These are phyloP conservation scores for Scheffersomyces titani DNA, from an alignment of 1,139 yeast species.

Conservation along the genomic window DNA sequence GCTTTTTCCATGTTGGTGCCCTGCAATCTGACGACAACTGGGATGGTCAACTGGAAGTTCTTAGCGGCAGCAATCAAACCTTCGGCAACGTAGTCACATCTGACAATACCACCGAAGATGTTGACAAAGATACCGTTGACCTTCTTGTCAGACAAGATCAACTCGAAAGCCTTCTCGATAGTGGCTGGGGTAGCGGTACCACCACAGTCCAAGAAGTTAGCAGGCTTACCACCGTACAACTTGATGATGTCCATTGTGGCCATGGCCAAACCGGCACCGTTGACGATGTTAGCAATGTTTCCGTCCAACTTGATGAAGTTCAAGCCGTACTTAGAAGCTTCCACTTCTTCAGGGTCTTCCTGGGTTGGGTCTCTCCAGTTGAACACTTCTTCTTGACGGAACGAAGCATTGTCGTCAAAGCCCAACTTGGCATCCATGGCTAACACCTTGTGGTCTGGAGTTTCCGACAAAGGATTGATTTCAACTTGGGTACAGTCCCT, in stretches of 20 bases:
- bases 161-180: slow-evolving; percentile 93
- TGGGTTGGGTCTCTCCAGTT: slow-evolving; percentile 93
- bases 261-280: slow-evolving; percentile 99
- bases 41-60: slow-evolving; percentile 64
- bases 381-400: slow-evolving; percentile 93
- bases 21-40: slow-evolving; percentile 97
- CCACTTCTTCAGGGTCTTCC: slow-evolving; percentile 97
- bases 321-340: slow-evolving; percentile 85
- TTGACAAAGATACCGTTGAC: slow-evolving; percentile 97
- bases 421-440: slow-evolving; percentile 99
- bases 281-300: slow-evolving; percentile 96
- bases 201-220: slow-evolving; percentile 99
- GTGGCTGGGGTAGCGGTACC: slow-evolving; percentile 99
- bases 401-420: slow-evolving; percentile 94
- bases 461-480: slow-evolving; percentile 96
- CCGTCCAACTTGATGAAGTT: slow-evolving; percentile 98
- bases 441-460: slow-evolving; percentile 83
- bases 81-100: slow-evolving; percentile 98
- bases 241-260: slow-evolving; percentile 99
- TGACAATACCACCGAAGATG: slow-evolving; percentile 98
- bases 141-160: slow-evolving; percentile 84
- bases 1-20: slow-evolving; percentile 96
- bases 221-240: slow-evolving; percentile 98
- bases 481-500: slow-evolving; percentile 97
- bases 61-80: slow-evolving; percentile 54